Conservation (phyloP, 139 green algal species). For the Tetraselmis chui region DNA sequence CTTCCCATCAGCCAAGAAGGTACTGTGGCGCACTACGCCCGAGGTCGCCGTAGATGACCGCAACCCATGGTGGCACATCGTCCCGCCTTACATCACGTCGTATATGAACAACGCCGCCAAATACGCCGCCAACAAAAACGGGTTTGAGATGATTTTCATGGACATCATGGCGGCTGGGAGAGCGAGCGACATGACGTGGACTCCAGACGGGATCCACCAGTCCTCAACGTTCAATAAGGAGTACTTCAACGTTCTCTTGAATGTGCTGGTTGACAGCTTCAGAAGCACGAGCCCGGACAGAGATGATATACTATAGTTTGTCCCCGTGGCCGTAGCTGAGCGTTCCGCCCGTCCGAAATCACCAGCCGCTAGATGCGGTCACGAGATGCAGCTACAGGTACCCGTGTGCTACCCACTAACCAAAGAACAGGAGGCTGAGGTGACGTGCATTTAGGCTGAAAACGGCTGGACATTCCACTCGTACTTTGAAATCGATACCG, state of each 20-base stretch:
- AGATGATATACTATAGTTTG: too few relatives aligned
- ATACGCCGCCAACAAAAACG: background rate
- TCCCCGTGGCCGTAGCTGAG: too few relatives aligned
- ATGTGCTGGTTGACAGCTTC: background rate
- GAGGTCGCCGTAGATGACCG: background rate
- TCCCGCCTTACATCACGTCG: background rate
- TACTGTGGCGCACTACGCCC: background rate
- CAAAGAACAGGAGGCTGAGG: too few relatives aligned
- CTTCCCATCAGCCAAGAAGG: background rate
- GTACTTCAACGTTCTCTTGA: background rate
- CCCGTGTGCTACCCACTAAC: too few relatives aligned
- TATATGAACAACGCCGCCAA: background rate
- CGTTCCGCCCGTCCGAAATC: too few relatives aligned
- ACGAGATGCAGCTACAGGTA: too few relatives aligned
- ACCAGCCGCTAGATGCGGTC: too few relatives aligned
- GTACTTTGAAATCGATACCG: too few relatives aligned
- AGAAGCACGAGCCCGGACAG: too few relatives aligned
- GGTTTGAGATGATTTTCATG: background rate
- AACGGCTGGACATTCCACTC: too few relatives aligned
- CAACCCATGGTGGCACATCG: background rate
- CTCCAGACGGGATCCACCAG: background rate
- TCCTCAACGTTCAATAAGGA: background rate
- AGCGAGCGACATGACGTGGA: background rate
- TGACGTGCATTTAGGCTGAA: too few relatives aligned
- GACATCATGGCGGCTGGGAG: background rate